Evolutionary conservation across 2,329 filamentous ascomycete species (phyloP).

Genomic region (Waltergamsia citrina): DNA sequence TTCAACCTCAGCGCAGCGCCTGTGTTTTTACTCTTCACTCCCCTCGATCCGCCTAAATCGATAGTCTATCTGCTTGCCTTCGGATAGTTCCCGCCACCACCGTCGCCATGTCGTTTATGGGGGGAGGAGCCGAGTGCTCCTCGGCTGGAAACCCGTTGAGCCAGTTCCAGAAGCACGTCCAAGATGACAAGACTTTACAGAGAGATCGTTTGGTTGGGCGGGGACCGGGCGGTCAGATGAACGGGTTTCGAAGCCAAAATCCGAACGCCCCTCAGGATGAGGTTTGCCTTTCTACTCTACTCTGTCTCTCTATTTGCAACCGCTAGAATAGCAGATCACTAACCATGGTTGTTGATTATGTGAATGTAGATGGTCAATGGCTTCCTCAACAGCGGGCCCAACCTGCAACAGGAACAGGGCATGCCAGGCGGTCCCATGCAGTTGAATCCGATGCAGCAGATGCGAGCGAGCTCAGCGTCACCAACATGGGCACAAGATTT

Average conservation of each 20-base stretch:
- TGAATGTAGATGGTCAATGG: conserved; percentile 74
- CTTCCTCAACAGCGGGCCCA: conserved; percentile 74
- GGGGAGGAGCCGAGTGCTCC: conserved; percentile 91
- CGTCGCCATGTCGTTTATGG: conserved; percentile 79
- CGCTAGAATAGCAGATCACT: conserved; percentile 2
- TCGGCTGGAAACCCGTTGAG: conserved; percentile 92
- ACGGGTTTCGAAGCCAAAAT: conserved; percentile 66
- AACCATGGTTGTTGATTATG: not conserved
- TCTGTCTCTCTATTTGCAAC: not conserved
- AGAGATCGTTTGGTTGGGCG: conserved; percentile 77
- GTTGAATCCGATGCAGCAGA: conserved; percentile 38
- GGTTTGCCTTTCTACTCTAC: conserved; percentile 29
- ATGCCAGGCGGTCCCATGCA: conserved; percentile 38
- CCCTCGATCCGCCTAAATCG: conserved; percentile 2
- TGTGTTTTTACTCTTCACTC: conserved; percentile 1
- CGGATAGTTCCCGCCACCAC: conserved; percentile 2
- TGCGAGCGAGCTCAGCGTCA: conserved; percentile 43
- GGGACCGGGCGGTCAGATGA: conserved; percentile 59
- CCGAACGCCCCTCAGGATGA: conserved; percentile 66
- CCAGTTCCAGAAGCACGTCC: conserved; percentile 94
- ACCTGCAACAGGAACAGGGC: conserved; percentile 43
- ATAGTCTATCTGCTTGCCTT: not conserved
- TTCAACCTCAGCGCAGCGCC: not conserved
- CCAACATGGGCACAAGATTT: conserved; percentile 46
- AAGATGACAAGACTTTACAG: conserved; percentile 92